These are phyloP conservation scores for Cystofilobasidium capitatum DNA, from an alignment of 768 basidiomycete genomes.

Conservation along the genomic window DNA sequence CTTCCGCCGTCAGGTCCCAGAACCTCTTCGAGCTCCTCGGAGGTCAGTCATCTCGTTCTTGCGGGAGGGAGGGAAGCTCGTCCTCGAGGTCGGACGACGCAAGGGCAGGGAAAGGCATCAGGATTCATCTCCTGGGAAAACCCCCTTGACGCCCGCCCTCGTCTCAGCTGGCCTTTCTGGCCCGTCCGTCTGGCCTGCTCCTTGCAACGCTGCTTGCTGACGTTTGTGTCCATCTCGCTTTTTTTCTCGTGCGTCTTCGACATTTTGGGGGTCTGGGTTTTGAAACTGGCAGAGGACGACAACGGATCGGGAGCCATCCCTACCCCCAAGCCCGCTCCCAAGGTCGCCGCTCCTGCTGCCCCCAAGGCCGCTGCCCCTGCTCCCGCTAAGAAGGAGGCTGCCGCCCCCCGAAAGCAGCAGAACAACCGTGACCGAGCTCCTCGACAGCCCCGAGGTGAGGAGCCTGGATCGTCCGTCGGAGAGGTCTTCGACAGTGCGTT, in stretches of 20 bases:
- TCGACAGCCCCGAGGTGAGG: conserved; percentile 14
- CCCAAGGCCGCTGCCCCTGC: conserved; percentile 26
- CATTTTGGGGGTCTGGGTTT: too few relatives aligned
- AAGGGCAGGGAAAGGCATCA: too few relatives aligned
- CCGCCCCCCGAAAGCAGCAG: not conserved
- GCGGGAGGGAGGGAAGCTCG: too few relatives aligned
- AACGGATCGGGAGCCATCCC: conserved; percentile 21
- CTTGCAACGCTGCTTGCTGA: not conserved
- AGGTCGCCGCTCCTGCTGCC: conserved; percentile 21
- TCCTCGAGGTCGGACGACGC: not conserved
- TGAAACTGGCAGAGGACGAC: conserved; percentile 19
- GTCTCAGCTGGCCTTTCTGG: not conserved
- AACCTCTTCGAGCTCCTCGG: conserved; percentile 28
- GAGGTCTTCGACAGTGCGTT: conserved; percentile 18
- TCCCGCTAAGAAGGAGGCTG: conserved; percentile 13
- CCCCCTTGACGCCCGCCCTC: not conserved
- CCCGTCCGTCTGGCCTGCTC: not conserved
- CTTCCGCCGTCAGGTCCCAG: conserved; percentile 21
- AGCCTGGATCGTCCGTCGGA: conserved; percentile 20
- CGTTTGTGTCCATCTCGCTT: not conserved
- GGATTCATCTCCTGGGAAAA: not conserved
- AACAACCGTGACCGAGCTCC: conserved; percentile 16
- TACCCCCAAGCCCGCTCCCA: conserved; percentile 22
- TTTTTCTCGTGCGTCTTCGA: not conserved
- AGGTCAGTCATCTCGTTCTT: conserved; percentile 8